These are phyloP conservation scores for Chytriomyces hyalinus DNA, from an alignment of 192 early-diverging fungal species.

Conservation along the genomic window DNA sequence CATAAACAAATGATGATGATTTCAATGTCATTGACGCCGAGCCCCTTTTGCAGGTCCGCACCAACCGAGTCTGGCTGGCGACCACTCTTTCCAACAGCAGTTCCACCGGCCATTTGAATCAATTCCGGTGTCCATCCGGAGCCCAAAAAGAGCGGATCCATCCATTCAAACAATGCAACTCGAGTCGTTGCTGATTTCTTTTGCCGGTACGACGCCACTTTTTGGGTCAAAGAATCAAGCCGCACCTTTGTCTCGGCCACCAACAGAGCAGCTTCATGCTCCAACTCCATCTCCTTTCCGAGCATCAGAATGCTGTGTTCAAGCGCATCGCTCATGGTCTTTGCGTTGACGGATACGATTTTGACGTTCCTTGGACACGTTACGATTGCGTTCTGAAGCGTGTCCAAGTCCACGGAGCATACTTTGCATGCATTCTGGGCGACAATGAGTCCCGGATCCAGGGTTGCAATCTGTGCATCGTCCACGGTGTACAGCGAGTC, in stretches of 20 bases:
- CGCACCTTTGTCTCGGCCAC: not conserved
- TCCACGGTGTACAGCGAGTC: slow-evolving; percentile 46
- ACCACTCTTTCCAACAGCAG: not conserved
- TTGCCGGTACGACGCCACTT: not conserved
- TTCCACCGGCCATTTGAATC: slow-evolving; percentile 32
- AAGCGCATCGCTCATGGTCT: slow-evolving; percentile 39
- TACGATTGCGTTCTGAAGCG: slow-evolving; percentile 34
- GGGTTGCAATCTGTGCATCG: slow-evolving; percentile 14
- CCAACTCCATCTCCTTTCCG: slow-evolving; percentile 38
- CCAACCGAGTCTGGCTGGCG: not conserved
- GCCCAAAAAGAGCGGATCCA: slow-evolving; percentile 45
- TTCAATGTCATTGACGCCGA: slow-evolving; percentile 32
- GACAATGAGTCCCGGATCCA: slow-evolving; percentile 41
- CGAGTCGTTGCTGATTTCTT: not conserved
- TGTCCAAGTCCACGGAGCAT: slow-evolving; percentile 48
- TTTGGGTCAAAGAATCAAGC: not conserved
- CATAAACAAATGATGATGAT: slow-evolving; percentile 40
- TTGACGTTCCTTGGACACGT: not conserved
- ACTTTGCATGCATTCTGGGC: slow-evolving; percentile 48
- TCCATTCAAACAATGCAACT: slow-evolving; percentile 45
- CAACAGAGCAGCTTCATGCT: slow-evolving; percentile 12
- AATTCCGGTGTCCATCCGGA: slow-evolving; percentile 48
- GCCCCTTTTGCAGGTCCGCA: not conserved
- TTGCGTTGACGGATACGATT: slow-evolving; percentile 36
- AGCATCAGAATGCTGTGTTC: slow-evolving; percentile 32